These are phyloP conservation scores for Plasmodium knowlesi DNA, from an alignment of 169 alveolate genomes.

Conservation along the genomic window DNA sequence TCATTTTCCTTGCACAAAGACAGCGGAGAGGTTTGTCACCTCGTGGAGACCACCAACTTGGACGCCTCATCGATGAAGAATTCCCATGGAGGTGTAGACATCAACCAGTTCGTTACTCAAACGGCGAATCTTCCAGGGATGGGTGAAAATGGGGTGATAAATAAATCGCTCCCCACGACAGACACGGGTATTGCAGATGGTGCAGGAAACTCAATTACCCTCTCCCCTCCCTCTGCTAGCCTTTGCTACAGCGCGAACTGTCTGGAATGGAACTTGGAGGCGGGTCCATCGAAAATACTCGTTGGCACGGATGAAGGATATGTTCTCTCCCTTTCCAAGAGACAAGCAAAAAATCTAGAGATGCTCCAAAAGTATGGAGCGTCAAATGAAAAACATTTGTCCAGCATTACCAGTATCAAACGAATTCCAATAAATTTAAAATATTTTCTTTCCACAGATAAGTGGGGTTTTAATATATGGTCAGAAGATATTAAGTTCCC, in stretches of 20 bases:
- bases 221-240: background rate
- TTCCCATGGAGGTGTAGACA: background rate
- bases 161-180: background rate
- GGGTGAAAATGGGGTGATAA: background rate
- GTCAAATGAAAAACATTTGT: conserved; percentile 60
- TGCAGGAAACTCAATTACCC: background rate
- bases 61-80: background rate
- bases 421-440: conserved; percentile 62
- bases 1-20: conserved; percentile 53
- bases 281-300: conserved; percentile 72
- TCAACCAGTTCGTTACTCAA: background rate
- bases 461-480: conserved; percentile 76
- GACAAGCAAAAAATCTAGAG: conserved; percentile 60
- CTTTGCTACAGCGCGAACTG: conserved; percentile 56
- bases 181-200: too few species aligned
- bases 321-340: conserved; percentile 55
- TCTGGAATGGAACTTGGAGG: conserved; percentile 67
- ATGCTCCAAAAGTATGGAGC: conserved; percentile 65
- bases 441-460: conserved; percentile 60
- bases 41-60: conserved; percentile 22
- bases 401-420: conserved; percentile 53
- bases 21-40: conserved; percentile 14
- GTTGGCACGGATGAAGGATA: conserved; percentile 74
- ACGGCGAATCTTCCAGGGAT: background rate
- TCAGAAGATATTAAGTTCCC: conserved; percentile 72